A percentile compares a stretch with the other conserved stretches of the same genome.
phyloP scores from a whole-genome alignment of 1,284 basidiomycete genomes.

The Boletellus sp. region DNA sequence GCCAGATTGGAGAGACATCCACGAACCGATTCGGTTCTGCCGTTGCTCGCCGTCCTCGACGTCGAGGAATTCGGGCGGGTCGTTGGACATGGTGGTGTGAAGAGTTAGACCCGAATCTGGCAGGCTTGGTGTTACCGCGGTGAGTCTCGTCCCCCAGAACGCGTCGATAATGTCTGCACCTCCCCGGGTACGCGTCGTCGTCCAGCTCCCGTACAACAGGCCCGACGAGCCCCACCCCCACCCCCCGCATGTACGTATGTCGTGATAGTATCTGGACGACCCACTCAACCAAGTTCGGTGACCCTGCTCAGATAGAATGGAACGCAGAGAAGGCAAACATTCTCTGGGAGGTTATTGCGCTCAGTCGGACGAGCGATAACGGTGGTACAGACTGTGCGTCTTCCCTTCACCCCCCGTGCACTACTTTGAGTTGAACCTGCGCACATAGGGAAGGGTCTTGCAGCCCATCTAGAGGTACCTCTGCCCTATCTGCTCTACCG shows the following conservation, averaged over 20 bases:
- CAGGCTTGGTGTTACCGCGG: slow-evolving; percentile 2
- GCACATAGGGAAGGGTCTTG: slow-evolving; percentile 69
- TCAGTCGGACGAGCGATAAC: slow-evolving; percentile 58
- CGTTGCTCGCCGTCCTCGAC: slow-evolving; percentile 37
- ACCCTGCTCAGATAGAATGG: slow-evolving; percentile 65
- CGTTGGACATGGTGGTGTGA: slow-evolving; percentile 11
- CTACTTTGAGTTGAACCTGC: background rate
- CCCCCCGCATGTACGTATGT: slow-evolving; percentile 59
- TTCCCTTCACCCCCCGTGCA: slow-evolving; percentile 9
- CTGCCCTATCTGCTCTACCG: slow-evolving; percentile 78
- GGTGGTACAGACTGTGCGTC: slow-evolving; percentile 70
- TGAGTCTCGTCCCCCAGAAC: background rate
- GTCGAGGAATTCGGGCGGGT: slow-evolving; percentile 24
- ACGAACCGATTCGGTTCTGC: slow-evolving; percentile 30
- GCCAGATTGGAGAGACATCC: background rate
- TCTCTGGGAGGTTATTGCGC: slow-evolving; percentile 78
- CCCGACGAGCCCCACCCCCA: slow-evolving; percentile 61
- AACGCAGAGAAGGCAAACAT: slow-evolving; percentile 75
- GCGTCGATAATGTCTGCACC: slow-evolving; percentile 26
- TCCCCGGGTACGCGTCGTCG: slow-evolving; percentile 60
- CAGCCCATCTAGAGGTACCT: slow-evolving; percentile 72
- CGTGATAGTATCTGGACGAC: background rate
- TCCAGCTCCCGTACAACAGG: slow-evolving; percentile 70
- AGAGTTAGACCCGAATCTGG: slow-evolving; percentile 12
- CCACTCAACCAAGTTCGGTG: slow-evolving; percentile 17